Percentiles rank a stretch among this genome's conserved stretches.
phyloP scores from a whole-genome alignment of 257 asterid species.

The Gardenia jasminoides region DNA sequence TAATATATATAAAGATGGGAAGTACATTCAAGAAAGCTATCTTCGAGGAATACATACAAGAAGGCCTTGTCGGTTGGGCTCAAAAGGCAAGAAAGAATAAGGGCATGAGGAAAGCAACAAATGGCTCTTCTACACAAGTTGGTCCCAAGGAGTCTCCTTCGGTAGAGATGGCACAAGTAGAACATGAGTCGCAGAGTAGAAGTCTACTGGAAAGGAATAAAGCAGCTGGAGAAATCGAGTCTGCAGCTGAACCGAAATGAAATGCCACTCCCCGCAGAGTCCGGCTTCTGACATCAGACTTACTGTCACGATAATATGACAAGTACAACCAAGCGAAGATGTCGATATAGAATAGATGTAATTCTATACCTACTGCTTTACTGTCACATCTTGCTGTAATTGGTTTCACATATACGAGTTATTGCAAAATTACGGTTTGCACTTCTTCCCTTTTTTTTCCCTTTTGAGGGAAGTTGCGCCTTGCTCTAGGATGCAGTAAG shows the following conservation, averaged over 20 bases:
- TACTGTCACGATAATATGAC: not conserved
- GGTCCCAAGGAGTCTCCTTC: constrained; percentile 23
- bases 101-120: constrained; percentile 21
- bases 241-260: not conserved
- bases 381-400: not conserved
- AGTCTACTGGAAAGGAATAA: not conserved
- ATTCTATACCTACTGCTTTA: not conserved
- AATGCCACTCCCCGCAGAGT: not conserved
- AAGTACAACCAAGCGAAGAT: not conserved
- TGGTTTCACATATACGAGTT: not conserved
- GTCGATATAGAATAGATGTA: not conserved
- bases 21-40: constrained; percentile 59
- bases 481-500: not conserved
- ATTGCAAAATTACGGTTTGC: no score
- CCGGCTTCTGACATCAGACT: not conserved
- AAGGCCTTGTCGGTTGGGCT: constrained; percentile 59
- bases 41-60: constrained; percentile 57
- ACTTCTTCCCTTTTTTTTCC: not conserved
- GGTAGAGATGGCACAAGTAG: constrained; percentile 19
- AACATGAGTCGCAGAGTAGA: not conserved
- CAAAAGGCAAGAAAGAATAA: constrained; percentile 48
- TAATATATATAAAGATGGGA: constrained; percentile 59
- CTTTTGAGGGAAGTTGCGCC: not conserved
- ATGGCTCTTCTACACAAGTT: constrained; percentile 28
- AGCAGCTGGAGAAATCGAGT: constrained; percentile 21